Base-by-base conservation (phyloP, 2,329 filamentous ascomycete genomes). In the Colletotrichum gloeosporioides region DNA sequence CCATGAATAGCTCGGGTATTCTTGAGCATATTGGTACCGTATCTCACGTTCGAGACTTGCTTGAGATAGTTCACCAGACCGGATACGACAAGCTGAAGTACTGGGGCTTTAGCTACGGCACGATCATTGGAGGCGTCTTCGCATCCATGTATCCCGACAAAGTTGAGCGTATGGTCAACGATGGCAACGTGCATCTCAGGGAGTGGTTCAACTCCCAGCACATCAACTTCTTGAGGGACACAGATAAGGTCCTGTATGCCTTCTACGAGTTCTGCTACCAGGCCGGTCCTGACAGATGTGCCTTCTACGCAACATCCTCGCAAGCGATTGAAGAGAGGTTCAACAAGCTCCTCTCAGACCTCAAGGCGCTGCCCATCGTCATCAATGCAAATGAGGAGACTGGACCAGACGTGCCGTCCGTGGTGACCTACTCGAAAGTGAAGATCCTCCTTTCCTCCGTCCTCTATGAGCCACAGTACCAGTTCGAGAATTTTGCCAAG, bases 31-130 rank as follows among this genome's bases (percentile, higher is more conserved):
- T 87, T 12, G 84, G 87, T 76, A 89, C 87, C 7, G 83, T 85
- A 2, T 88, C 85, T 5, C 84, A 87, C 49, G 88, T 87, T 0
- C 82, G 88, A 22, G 88, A 90, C 76, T 84, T 90, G 86, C 83
- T 89, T 0, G 88, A 87, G 78, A 86, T 90, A 13, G 80, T 88
- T 18, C 73, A 85, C 36, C 82, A 85, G 78, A 83, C 84, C 8
- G 87, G 87, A 3, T 79, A 87, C 69, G 80, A 83, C 6, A 87
- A 85, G 81, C 82, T 90, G 8, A 84, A 83, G 61, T 91, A 90
- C 79, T 91, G 89, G 89, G 90, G 89, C 1, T 88, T 90, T 73
- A 90, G 88, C 77, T 91, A 91, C 77, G 89, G 89, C 12, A 90
- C 89, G 9, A 80, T 90, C 3, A 83, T 91, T 0, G 90, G 89